Evolutionary conservation across 2,329 filamentous ascomycete species (phyloP), one percentile per base, ranked within the genome.

Genomic region (Dendryphion nanum): DNA sequence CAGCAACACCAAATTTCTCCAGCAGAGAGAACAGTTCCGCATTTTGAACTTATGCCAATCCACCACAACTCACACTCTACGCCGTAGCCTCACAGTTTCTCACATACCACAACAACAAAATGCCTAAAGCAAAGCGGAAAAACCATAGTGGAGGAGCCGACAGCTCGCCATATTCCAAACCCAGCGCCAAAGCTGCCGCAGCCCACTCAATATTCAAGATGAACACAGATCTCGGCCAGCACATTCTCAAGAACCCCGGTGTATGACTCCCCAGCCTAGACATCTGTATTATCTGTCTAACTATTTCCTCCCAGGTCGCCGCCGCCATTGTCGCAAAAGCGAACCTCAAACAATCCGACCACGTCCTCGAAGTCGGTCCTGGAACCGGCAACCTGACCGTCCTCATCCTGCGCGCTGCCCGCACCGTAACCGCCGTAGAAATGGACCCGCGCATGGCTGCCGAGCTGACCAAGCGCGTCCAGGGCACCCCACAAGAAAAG

Each of bases 401-500:
- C 18, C 79, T 88, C 42, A 96, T 97, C 44, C 73, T 97, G 18
- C 87, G 93, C 56, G 85, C 88, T 47, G 89, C 88, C 16, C 90
- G 89, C 66, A 87, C 86, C 43, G 79, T 82, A 38, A 86, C 90
- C 35, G 86, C 87, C 4, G 87, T 96, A 35, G 93, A 98, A 72
- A 78, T 96, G 64, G 93, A 98, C 69, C 90, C 93, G 15, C 79
- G 93, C 59, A 97, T 97, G 93, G 89, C 89, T 10, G 91, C 91
- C 42, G 93, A 97, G 70, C 79, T 96, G 47, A 93, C 88, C 31
- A 90, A 94, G 70, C 85, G 91, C 57, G 90, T 97, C 6, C 90
- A 96, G 67, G 90, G 89, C 15, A 94, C 84, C 30, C 88, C 90
- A 0, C 78, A 85, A 51, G 58, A 49, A 12, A 89, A 88, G 64